A percentile compares a stretch with the other conserved stretches of the same genome.
Conservation (phyloP, 768 basidiomycete genomes). For the Tephrocybe sp. region DNA sequence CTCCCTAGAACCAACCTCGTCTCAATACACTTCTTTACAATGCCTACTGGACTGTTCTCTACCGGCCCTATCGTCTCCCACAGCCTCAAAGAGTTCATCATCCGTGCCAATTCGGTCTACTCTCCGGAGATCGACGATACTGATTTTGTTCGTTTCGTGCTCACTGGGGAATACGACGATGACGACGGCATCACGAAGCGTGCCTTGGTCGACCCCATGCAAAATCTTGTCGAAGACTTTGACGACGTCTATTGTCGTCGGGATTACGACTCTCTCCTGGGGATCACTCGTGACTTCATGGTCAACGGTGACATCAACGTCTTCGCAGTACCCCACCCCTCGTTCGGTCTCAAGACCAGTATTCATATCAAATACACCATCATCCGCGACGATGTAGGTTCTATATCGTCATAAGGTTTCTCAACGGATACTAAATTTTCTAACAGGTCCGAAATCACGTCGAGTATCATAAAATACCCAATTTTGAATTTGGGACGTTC, state of each 20-base stretch:
- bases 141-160: neutral
- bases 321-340: slow-evolving; percentile 2
- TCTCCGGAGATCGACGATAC: too few species aligned
- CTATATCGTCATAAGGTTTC: neutral
- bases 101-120: too few species aligned
- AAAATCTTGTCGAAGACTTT: neutral
- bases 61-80: too few species aligned
- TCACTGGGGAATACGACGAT: neutral
- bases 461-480: slow-evolving; percentile 26
- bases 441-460: neutral
- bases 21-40: too few species aligned
- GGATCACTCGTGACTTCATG: slow-evolving; percentile 12
- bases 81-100: too few species aligned
- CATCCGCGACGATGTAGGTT: neutral
- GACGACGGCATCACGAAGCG: neutral
- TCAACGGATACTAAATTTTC: neutral
- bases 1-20: too few species aligned
- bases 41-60: too few species aligned
- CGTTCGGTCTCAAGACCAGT: neutral
- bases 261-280: slow-evolving; percentile 21
- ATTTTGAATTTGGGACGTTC: slow-evolving; percentile 26
- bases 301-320: slow-evolving; percentile 6
- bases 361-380: slow-evolving; percentile 11
- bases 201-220: slow-evolving; percentile 5
- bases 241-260: neutral